These are phyloP conservation scores for Sphagnum fallax DNA, from an alignment of 228 moss, liverwort and hornwort genomes.

Conservation along the genomic window DNA sequence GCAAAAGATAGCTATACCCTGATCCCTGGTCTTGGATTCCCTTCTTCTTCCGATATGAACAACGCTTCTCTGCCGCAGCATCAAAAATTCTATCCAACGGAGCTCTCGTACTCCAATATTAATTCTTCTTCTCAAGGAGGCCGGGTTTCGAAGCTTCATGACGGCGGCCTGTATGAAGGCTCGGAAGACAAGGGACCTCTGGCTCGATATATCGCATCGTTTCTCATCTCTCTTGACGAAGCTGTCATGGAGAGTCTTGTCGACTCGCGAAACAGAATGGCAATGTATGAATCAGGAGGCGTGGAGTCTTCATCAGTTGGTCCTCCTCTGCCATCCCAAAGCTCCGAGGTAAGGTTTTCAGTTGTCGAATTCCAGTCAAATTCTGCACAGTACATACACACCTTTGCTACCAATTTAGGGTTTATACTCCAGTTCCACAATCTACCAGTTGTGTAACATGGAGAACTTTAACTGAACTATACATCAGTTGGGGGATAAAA, in stretches of 20 bases:
- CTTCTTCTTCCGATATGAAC: background rate
- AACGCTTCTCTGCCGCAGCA: too few species aligned
- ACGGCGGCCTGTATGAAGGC: conserved; percentile 14
- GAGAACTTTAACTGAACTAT: too few species aligned
- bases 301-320: conserved; percentile 26
- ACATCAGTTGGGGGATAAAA: too few species aligned
- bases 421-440: too few species aligned
- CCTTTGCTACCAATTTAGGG: too few species aligned
- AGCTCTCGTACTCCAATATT: too few species aligned
- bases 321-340: conserved; percentile 19
- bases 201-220: conserved; percentile 38
- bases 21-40: conserved; percentile 37
- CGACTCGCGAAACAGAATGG: conserved; percentile 36
- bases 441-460: too few species aligned
- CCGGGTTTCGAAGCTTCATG: too few species aligned
- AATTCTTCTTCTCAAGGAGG: too few species aligned
- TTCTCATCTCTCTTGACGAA: conserved; percentile 38
- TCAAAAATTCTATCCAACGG: too few species aligned
- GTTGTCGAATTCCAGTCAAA: too few species aligned
- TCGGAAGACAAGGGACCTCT: conserved; percentile 38
- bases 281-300: conserved; percentile 37
- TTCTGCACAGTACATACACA: too few species aligned
- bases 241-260: conserved; percentile 45
- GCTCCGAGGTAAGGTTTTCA: conserved; percentile 9
- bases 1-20: conserved; percentile 40